These are phyloP conservation scores for Tremella fuciformis DNA, from an alignment of 768 basidiomycete genomes.

Conservation along the genomic window DNA sequence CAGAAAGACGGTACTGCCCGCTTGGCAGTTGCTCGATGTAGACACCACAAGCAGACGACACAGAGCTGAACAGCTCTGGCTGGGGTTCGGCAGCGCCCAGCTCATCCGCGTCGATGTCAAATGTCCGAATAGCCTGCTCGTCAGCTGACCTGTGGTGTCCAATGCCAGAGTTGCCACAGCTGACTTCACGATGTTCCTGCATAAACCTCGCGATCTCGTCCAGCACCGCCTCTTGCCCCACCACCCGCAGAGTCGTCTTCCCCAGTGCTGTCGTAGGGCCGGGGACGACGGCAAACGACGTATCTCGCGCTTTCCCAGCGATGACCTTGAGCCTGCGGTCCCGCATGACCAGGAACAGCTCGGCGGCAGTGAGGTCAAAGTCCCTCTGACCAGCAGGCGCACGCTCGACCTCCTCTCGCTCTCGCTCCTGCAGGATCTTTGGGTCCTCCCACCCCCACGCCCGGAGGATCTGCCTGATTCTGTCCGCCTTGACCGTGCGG, in stretches of 20 bases:
- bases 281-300: conserved; percentile 6
- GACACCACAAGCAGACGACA: too few species aligned
- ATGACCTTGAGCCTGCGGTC: conserved; percentile 8
- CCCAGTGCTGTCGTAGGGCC: not conserved
- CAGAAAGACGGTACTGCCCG: too few species aligned
- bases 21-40: too few species aligned
- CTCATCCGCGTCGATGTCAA: too few species aligned
- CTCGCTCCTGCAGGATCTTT: not conserved
- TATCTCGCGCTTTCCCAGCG: not conserved
- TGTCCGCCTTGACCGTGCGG: conserved; percentile 5
- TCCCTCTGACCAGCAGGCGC: conserved; percentile 9
- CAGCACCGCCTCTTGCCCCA: not conserved
- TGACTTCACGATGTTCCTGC: not conserved
- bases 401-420: not conserved
- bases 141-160: not conserved
- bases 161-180: not conserved
- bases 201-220: not conserved
- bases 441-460: conserved; percentile 22
- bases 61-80: too few species aligned
- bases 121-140: too few species aligned
- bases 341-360: conserved; percentile 22
- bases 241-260: not conserved
- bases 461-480: conserved; percentile 15
- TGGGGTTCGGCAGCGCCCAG: too few species aligned
- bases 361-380: conserved; percentile 15